These are phyloP conservation scores for Nissolia schottii DNA, from an alignment of 306 rosid genomes.

Conservation along the genomic window DNA sequence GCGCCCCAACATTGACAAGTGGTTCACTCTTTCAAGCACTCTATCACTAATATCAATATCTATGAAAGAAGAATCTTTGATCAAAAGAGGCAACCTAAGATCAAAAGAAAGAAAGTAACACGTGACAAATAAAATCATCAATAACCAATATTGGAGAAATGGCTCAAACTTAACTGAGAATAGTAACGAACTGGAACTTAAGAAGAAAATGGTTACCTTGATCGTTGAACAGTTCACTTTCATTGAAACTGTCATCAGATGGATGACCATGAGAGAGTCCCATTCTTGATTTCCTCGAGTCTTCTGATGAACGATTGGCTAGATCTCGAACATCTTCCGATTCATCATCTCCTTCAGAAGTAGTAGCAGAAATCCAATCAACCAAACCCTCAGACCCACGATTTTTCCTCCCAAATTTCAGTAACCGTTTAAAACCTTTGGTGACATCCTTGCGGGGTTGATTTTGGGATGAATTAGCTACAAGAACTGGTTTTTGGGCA, in stretches of 20 bases:
- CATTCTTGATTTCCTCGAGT: constrained; percentile 96
- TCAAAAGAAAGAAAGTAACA: neutral
- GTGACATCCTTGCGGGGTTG: constrained; percentile 94
- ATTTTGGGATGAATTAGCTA: constrained; percentile 67
- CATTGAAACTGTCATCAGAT: constrained; percentile 80
- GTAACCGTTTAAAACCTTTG: constrained; percentile 83
- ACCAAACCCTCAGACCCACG: constrained; percentile 83
- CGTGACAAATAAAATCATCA: neutral
- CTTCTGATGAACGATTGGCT: constrained; percentile 83
- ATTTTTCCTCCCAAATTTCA: constrained; percentile 88
- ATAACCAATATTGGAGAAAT: neutral
- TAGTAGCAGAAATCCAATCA: constrained; percentile 98
- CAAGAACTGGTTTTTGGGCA: constrained; percentile 83
- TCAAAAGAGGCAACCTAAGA: neutral
- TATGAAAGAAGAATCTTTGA: neutral
- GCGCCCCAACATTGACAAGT: neutral
- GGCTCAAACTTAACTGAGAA: neutral
- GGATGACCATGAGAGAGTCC: constrained; percentile 82
- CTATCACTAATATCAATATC: neutral
- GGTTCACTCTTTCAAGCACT: neutral
- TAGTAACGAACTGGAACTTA: neutral
- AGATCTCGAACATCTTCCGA: constrained; percentile 90
- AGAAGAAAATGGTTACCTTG: constrained; percentile 58
- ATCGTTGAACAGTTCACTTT: constrained; percentile 70
- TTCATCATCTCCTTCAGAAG: constrained; percentile 99